phyloP scores from a whole-genome alignment of 345 rosid species.

The Pugionium cornutum region DNA sequence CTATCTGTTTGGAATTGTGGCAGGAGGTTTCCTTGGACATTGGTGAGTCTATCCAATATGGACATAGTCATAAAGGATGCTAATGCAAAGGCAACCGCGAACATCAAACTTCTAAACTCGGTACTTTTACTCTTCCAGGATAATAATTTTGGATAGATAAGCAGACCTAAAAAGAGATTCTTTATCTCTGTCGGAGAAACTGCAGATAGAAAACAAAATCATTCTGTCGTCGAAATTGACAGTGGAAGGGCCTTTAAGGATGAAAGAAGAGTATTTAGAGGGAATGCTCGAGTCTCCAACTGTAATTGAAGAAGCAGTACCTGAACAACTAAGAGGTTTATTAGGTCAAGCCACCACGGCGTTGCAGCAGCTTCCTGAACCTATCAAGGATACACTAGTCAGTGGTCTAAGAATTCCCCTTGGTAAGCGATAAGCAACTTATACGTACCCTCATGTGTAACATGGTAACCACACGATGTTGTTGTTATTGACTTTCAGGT shows the following conservation, averaged over 20 bases:
- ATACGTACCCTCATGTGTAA: background rate
- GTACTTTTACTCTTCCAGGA: constrained; percentile 33
- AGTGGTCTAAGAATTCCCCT: constrained; percentile 79
- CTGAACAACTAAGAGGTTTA: constrained; percentile 77
- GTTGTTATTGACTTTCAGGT: constrained; percentile 47
- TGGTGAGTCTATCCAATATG: constrained; percentile 72
- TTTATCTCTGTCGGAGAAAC: background rate
- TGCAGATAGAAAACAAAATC: constrained; percentile 83
- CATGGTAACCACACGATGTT: background rate
- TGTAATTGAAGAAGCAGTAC: constrained; percentile 76
- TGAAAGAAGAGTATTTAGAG: constrained; percentile 87
- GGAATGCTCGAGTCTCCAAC: constrained; percentile 76
- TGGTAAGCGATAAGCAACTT: constrained; percentile 52
- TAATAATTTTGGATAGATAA: no score
- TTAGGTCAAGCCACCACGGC: constrained; percentile 68
- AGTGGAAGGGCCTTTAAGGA: constrained; percentile 90
- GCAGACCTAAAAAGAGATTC: background rate
- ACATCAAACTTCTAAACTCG: constrained; percentile 65
- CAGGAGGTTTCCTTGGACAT: constrained; percentile 80
- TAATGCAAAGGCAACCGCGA: constrained; percentile 61
- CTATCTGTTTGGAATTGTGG: constrained; percentile 26
- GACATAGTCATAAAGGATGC: constrained; percentile 68
- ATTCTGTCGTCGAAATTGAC: constrained; percentile 61
- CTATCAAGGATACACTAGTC: constrained; percentile 63
- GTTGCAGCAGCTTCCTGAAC: constrained; percentile 76